Evolutionary conservation across 176 grass and related monocot genomes (phyloP).

Genomic region (Raddia guianensis): DNA sequence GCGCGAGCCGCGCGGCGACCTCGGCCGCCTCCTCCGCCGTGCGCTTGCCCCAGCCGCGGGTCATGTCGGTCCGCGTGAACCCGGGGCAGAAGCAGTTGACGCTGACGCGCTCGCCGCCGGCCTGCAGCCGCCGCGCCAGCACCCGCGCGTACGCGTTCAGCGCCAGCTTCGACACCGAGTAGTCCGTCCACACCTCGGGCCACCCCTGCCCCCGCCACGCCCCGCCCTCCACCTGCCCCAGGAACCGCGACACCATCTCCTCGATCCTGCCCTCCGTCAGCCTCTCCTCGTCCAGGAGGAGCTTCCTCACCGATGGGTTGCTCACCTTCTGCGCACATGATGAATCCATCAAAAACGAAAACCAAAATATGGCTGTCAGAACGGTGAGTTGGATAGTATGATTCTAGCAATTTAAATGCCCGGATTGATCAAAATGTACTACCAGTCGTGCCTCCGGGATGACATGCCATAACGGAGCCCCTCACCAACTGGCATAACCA

Average conservation of each 20-base stretch:
- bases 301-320: constrained; percentile 36
- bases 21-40: constrained; percentile 68
- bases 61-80: constrained; percentile 93
- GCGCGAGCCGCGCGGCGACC: constrained; percentile 47
- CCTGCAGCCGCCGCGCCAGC: constrained; percentile 63
- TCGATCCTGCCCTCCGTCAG: constrained; percentile 62
- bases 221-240: constrained; percentile 70
- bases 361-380: too few species aligned
- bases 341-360: background rate
- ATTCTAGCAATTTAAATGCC: too few species aligned
- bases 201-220: constrained; percentile 70
- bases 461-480: too few species aligned
- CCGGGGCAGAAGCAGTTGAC: constrained; percentile 97
- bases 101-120: constrained; percentile 60
- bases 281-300: constrained; percentile 68
- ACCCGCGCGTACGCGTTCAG: constrained; percentile 85
- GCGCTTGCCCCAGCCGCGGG: constrained; percentile 60
- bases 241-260: constrained; percentile 68
- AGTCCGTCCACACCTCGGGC: constrained; percentile 96
- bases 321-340: constrained; percentile 61
- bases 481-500: too few species aligned
- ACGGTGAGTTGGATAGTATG: too few species aligned
- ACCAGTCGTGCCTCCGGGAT: too few species aligned
- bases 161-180: constrained; percentile 89
- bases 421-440: too few species aligned